Conservation (phyloP, 2,329 filamentous ascomycete genomes). For the Raffaelea arxii region DNA sequence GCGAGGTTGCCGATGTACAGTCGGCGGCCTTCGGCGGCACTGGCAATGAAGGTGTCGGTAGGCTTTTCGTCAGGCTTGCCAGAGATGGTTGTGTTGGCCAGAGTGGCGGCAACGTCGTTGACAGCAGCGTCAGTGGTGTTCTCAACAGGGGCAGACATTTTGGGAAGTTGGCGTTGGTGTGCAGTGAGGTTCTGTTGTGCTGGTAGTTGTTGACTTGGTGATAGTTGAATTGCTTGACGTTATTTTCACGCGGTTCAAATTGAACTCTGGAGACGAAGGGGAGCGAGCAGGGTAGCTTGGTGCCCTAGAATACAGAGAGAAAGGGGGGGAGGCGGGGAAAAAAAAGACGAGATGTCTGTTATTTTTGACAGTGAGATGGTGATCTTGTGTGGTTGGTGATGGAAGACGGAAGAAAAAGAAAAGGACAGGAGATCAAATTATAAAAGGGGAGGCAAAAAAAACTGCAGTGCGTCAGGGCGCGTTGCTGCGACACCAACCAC, state of each 20-base stretch:
- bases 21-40: constrained; percentile 96
- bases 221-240: constrained; percentile 23
- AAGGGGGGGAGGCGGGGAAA: constrained; percentile 15
- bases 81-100: constrained; percentile 65
- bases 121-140: constrained; percentile 53
- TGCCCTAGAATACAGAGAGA: constrained; percentile 60
- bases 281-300: constrained; percentile 71
- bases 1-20: constrained; percentile 99
- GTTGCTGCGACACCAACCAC: constrained; percentile 3
- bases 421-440: constrained; percentile 22
- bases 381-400: constrained; percentile 22
- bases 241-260: constrained; percentile 29
- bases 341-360: constrained; percentile 9
- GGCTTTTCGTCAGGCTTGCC: constrained; percentile 47
- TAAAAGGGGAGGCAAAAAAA: constrained; percentile 16
- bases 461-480: constrained; percentile 3
- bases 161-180: constrained; percentile 36
- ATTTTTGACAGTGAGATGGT: constrained; percentile 29
- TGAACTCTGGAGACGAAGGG: constrained; percentile 67
- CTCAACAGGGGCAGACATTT: constrained; percentile 82
- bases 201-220: constrained; percentile 3
- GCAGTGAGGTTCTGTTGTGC: constrained; percentile 16
- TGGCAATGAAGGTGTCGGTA: constrained; percentile 89
- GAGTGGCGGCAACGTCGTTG: constrained; percentile 66
- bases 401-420: constrained; percentile 22